phyloP scores from a whole-genome alignment of 768 basidiomycete species.

The Suillus hirtellus region DNA sequence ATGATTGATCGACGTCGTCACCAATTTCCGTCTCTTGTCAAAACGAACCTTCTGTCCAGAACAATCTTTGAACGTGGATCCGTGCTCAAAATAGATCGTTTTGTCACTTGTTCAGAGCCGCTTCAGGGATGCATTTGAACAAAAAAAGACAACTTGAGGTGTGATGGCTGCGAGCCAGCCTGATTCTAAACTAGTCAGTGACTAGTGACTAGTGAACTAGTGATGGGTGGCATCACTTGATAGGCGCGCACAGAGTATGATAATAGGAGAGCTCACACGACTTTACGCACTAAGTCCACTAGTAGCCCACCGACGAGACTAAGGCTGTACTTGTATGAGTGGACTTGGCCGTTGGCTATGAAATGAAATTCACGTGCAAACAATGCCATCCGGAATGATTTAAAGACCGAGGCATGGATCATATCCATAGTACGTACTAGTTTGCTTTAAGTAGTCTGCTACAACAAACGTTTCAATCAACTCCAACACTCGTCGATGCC shows the following conservation, averaged over 20 bases:
- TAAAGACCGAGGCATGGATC: background rate
- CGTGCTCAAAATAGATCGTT: background rate
- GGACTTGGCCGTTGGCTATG: background rate
- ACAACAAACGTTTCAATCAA: background rate
- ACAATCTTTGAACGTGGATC: background rate
- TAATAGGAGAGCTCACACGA: slow-evolving; percentile 1
- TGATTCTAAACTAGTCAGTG: too few relatives aligned
- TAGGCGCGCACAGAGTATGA: background rate
- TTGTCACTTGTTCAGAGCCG: background rate
- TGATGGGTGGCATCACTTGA: background rate
- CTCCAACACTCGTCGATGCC: slow-evolving; percentile 3
- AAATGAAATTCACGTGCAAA: slow-evolving; percentile 7
- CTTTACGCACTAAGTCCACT: slow-evolving; percentile 1
- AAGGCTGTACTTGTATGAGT: background rate
- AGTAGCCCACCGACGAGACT: background rate
- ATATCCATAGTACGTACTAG: background rate
- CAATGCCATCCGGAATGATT: background rate
- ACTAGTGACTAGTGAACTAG: background rate
- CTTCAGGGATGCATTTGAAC: background rate
- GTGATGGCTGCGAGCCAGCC: too few relatives aligned
- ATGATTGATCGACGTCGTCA: background rate
- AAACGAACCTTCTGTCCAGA: background rate
- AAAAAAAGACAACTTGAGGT: background rate
- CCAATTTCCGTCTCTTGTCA: background rate
- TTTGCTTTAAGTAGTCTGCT: background rate